Evolutionary conservation across 2,329 filamentous ascomycete species (phyloP), one percentile per base, ranked within the genome.

Genomic region (Tolypocladium endophyticum): DNA sequence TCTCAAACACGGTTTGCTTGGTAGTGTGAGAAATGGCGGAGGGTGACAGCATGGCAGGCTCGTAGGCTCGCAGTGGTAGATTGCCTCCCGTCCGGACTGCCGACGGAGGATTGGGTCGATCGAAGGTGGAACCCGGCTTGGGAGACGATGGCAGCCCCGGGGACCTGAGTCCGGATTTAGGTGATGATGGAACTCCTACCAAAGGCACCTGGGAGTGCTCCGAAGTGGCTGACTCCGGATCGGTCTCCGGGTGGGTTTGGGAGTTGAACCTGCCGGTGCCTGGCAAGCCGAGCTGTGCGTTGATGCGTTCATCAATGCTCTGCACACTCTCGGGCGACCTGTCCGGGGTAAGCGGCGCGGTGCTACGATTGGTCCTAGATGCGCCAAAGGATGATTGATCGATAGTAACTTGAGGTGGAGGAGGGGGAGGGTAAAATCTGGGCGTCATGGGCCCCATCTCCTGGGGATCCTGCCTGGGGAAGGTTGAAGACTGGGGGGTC

Each of bases 1-100:
- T 77, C 67, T 87, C 84, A 62, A 88, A 83, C 1, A 86, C 81
- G 0, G 85, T 88, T 70, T 87, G 84, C 74, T 86, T 87, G 35
- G 83, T 84, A 4, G 76, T 79, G 58, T 77, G 74, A 8, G 70
- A 63, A 39, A 74, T 71, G 7, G 77, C 76, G 5, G 73, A 76
- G 2, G 83, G 82, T 35, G 82, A 84, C 57, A 71, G 72, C 55
- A 83, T 62, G 1, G 80, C 69, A n/a, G 81, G 78, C 68, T 87
- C 83, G 64, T 86, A 87, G 8, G 84, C 83, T 61, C 84, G 81
- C 58, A 87, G 74, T 0, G 85, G 85, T 45, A 87, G 75, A 1
- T 78, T 70, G 45, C 84, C 82, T 50, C 81, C 81, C 3, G 81
- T 79, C 58, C 82, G 81, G 38, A 85, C 77, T 0, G 82, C 82